Percentiles rank a stretch among this genome's conserved stretches.
Conservation (phyloP, 805 yeast species). For the Candida vartiovaarae region DNA sequence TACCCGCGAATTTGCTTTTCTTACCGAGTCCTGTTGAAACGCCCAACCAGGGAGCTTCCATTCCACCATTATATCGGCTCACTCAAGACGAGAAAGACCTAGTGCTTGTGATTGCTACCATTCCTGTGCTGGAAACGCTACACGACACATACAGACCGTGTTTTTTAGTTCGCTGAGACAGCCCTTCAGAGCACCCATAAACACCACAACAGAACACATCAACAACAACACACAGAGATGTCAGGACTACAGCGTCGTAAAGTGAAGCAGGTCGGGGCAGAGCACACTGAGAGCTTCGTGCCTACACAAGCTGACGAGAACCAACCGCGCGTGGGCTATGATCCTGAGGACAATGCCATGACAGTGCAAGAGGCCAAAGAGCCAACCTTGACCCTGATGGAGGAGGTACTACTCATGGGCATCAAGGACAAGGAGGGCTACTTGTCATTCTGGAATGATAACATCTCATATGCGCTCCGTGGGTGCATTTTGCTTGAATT, state of each 20-base stretch:
- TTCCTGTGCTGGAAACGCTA: too few relatives aligned
- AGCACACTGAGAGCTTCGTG: conserved; percentile 1
- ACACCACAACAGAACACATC: background rate
- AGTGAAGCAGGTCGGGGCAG: conserved; percentile 34
- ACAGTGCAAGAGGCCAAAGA: conserved; percentile 27
- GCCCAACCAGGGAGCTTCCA: too few relatives aligned
- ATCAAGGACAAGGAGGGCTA: conserved; percentile 95
- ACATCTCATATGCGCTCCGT: conserved; percentile 90
- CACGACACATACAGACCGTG: too few relatives aligned
- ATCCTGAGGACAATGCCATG: conserved; percentile 50
- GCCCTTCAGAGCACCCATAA: background rate
- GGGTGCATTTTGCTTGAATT: conserved; percentile 91
- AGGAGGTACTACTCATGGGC: conserved; percentile 90
- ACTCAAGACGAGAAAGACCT: too few relatives aligned
- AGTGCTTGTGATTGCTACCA: too few relatives aligned
- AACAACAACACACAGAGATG: conserved; percentile 20
- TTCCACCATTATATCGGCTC: too few relatives aligned
- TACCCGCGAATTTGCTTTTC: too few relatives aligned
- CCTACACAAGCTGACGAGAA: conserved; percentile 4
- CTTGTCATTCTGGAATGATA: conserved; percentile 96
- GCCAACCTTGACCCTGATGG: conserved; percentile 89
- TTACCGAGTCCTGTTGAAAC: too few relatives aligned
- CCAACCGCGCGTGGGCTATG: conserved; percentile 61
- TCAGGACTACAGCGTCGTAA: conserved; percentile 75
- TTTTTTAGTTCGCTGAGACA: too few relatives aligned